A percentile compares a stretch with the other conserved stretches of the same genome.
These are phyloP conservation scores for Aureobasidium sp. DNA, from an alignment of 2,329 filamentous ascomycete species.

Conservation along the genomic window DNA sequence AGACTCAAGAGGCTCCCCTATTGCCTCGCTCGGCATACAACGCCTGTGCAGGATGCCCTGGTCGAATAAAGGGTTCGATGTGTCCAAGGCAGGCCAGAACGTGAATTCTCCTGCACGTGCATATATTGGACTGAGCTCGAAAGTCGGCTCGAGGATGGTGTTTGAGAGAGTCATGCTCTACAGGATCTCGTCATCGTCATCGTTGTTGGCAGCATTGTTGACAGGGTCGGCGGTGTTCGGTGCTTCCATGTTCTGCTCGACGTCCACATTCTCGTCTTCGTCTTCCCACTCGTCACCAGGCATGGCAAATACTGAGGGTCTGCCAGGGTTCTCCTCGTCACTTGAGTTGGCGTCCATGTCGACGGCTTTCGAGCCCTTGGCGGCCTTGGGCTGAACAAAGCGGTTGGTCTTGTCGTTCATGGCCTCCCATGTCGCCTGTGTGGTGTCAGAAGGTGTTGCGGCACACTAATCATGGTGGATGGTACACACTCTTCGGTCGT, in stretches of 20 bases:
- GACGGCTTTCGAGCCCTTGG: neutral
- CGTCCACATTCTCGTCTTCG: neutral
- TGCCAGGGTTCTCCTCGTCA: conserved; percentile 16
- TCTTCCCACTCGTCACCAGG: conserved; percentile 4
- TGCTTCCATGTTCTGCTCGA: neutral
- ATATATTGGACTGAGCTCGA: neutral
- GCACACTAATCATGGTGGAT: too few relatives aligned
- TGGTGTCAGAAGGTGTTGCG: neutral
- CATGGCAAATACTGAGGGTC: conserved; percentile 17
- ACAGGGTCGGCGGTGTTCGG: neutral
- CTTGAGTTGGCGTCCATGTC: conserved; percentile 2
- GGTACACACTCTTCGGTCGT: conserved; percentile 36
- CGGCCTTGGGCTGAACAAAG: neutral
- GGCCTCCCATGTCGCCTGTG: conserved; percentile 25
- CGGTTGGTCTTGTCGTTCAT: conserved; percentile 23
- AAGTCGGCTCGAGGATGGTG: neutral
- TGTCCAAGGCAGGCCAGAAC: neutral
- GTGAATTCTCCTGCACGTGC: too few relatives aligned
- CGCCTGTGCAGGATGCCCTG: neutral
- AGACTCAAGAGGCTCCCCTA: neutral
- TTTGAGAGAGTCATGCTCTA: neutral
- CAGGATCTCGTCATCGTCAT: conserved; percentile 14
- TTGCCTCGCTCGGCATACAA: neutral
- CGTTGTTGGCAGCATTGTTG: conserved; percentile 3
- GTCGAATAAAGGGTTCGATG: too few relatives aligned